A percentile compares a stretch with the other conserved stretches of the same genome.
phyloP scores from a whole-genome alignment of 2,329 filamentous ascomycete genomes.

The Paracamarosporium sp. region DNA sequence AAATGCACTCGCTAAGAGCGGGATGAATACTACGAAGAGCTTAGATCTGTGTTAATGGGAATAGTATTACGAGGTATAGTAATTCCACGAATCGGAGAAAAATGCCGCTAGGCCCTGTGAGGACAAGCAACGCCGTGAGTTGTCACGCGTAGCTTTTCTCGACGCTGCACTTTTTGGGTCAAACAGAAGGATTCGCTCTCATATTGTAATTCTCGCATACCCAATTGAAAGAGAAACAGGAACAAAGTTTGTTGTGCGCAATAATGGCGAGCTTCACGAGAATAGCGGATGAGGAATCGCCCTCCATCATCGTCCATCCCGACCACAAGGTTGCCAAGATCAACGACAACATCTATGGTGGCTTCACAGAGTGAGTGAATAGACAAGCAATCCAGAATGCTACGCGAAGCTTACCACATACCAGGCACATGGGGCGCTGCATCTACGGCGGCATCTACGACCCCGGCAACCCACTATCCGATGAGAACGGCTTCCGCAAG shows the following conservation, averaged over 20 bases:
- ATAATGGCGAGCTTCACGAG: slow-evolving; percentile 77
- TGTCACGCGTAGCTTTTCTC: slow-evolving; percentile 5
- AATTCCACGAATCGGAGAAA: slow-evolving; percentile 22
- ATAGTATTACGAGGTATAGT: not conserved
- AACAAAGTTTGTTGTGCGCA: not conserved
- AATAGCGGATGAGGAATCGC: slow-evolving; percentile 65
- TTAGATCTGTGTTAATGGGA: slow-evolving; percentile 10
- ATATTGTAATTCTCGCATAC: not conserved
- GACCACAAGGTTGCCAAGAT: slow-evolving; percentile 73
- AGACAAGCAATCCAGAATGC: slow-evolving; percentile 5
- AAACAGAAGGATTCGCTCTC: not conserved
- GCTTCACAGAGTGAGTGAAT: slow-evolving; percentile 75
- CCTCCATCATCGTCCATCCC: slow-evolving; percentile 71
- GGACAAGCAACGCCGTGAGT: not conserved
- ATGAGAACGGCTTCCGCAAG: slow-evolving; percentile 76
- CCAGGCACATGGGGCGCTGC: slow-evolving; percentile 85
- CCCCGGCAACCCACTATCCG: slow-evolving; percentile 74
- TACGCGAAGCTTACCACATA: slow-evolving; percentile 25
- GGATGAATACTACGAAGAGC: not conserved
- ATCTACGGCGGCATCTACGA: slow-evolving; percentile 89
- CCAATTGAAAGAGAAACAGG: too few relatives aligned
- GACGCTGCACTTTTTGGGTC: not conserved
- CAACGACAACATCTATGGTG: slow-evolving; percentile 81
- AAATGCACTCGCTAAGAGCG: not conserved
- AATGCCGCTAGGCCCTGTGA: not conserved